Conservation (phyloP, 2,329 filamentous ascomycete species). For the Fusarium sp. region DNA sequence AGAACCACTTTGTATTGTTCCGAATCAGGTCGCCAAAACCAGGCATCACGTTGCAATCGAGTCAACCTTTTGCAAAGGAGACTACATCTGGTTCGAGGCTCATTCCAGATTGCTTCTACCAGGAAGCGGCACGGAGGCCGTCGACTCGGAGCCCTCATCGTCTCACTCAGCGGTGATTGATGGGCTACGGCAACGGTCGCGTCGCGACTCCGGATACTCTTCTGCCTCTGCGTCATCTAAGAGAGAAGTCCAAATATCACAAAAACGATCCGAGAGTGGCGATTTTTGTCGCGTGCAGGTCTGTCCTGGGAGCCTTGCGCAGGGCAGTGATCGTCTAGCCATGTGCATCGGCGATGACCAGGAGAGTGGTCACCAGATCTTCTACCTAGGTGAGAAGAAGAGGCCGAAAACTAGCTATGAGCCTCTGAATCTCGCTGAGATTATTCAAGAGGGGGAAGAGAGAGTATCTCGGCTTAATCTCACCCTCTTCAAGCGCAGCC, state of each 20-base stretch:
- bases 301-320: slow-evolving; percentile 21
- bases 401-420: neutral
- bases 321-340: slow-evolving; percentile 11
- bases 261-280: neutral
- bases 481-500: neutral
- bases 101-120: slow-evolving; percentile 4
- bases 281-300: slow-evolving; percentile 7
- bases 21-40: neutral
- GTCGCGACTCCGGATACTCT: slow-evolving; percentile 21
- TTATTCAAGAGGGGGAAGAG: slow-evolving; percentile 6
- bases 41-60: slow-evolving; percentile 18
- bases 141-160: slow-evolving; percentile 11
- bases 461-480: neutral
- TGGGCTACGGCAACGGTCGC: slow-evolving; percentile 6
- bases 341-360: slow-evolving; percentile 22
- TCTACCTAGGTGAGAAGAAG: slow-evolving; percentile 11
- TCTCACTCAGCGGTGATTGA: slow-evolving; percentile 4
- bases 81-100: slow-evolving; percentile 27
- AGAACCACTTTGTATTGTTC: neutral
- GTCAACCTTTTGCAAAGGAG: slow-evolving; percentile 10
- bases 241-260: neutral
- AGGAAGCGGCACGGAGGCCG: neutral
- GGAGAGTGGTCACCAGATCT: slow-evolving; percentile 8
- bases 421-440: slow-evolving; percentile 8
- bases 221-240: neutral